These are phyloP conservation scores for Lepidium africanum DNA, from an alignment of 345 rosid species.

Conservation along the genomic window DNA sequence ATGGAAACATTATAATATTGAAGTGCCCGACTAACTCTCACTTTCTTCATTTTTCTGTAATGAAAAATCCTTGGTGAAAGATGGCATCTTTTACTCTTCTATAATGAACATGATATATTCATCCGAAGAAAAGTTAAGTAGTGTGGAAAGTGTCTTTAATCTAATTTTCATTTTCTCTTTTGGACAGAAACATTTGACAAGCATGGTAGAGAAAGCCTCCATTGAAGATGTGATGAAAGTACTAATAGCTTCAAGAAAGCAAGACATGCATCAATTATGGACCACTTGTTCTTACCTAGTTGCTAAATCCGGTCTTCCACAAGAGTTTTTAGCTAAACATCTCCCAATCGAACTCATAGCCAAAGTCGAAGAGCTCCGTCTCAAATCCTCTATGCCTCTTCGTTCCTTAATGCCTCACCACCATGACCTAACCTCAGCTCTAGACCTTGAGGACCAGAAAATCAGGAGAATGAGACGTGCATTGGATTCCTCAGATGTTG, in stretches of 20 bases:
- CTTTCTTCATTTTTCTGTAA: background rate
- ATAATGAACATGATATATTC: background rate
- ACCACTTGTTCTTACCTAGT: constrained; percentile 92
- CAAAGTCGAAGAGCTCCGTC: constrained; percentile 86
- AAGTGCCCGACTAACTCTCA: too few species aligned
- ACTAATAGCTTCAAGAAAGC: constrained; percentile 87
- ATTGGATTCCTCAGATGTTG: constrained; percentile 86
- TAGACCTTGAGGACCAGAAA: constrained; percentile 88
- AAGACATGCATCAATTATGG: constrained; percentile 97
- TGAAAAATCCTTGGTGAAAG: background rate
- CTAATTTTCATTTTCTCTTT: background rate
- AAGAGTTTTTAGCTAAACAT: constrained; percentile 83
- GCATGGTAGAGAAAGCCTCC: constrained; percentile 95
- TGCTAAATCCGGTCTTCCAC: constrained; percentile 90
- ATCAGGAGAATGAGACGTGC: constrained; percentile 91
- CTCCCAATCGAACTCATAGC: constrained; percentile 84
- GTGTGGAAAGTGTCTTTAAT: background rate
- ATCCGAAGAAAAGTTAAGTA: background rate
- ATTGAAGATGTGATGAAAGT: constrained; percentile 99
- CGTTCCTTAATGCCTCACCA: constrained; percentile 52
- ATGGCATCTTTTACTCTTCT: background rate
- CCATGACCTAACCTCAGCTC: constrained; percentile 45
- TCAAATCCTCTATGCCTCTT: constrained; percentile 67
- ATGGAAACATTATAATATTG: too few species aligned
- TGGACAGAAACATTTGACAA: constrained; percentile 80